phyloP scores from a whole-genome alignment of 805 yeast genomes.

The Scheffersomyces stipitis region DNA sequence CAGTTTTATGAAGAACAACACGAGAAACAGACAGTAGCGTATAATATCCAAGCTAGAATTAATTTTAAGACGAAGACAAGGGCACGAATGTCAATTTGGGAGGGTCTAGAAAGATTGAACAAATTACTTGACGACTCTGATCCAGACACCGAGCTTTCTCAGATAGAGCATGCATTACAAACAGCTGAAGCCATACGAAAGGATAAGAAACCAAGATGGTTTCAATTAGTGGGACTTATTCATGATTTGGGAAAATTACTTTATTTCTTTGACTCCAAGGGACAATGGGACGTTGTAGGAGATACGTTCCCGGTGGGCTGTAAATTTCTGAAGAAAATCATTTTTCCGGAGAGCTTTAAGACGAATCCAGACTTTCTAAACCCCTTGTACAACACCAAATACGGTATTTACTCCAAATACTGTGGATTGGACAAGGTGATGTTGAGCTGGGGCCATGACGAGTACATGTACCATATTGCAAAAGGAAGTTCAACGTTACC shows the following conservation, averaged over 20 bases:
- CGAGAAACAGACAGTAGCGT: conserved; percentile 68
- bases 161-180: conserved; percentile 72
- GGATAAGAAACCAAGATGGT: conserved; percentile 73
- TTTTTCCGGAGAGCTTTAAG: conserved; percentile 59
- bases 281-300: conserved; percentile 82
- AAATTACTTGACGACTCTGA: conserved; percentile 68
- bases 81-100: conserved; percentile 72
- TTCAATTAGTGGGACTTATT: conserved; percentile 69
- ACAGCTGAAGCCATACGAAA: conserved; percentile 72
- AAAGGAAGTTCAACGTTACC: conserved; percentile 64
- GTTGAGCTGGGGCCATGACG: conserved; percentile 81
- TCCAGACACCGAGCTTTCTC: conserved; percentile 74
- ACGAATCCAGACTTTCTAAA: conserved; percentile 60
- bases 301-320: conserved; percentile 80
- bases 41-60: conserved; percentile 67
- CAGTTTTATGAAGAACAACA: conserved; percentile 69
- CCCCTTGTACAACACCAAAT: conserved; percentile 64
- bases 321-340: conserved; percentile 56
- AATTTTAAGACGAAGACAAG: conserved; percentile 67
- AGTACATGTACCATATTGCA: conserved; percentile 72
- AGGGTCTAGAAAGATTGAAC: conserved; percentile 61
- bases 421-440: conserved; percentile 71
- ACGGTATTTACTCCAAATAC: conserved; percentile 61
- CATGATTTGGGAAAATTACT: conserved; percentile 71
- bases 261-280: conserved; percentile 68